Conservation (phyloP, 768 basidiomycete genomes). For the Pulveroboletus sp. region DNA sequence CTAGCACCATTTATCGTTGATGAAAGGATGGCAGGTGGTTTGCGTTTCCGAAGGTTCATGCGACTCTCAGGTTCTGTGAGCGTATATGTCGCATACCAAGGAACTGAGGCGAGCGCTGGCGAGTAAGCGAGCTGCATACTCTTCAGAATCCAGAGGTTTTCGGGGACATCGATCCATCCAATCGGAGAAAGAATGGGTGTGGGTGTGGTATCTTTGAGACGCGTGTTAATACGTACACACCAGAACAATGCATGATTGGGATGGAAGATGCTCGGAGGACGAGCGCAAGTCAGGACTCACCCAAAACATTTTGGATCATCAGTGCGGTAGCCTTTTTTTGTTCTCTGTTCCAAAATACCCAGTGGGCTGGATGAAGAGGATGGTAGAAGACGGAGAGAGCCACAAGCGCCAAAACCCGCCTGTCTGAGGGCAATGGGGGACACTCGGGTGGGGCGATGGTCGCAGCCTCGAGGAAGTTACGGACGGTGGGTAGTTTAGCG, state of each 20-base stretch:
- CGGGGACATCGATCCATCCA: conserved; percentile 30
- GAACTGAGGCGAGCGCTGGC: conserved; percentile 16
- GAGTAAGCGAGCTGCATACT: conserved; percentile 30
- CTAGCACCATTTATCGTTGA: conserved; percentile 30
- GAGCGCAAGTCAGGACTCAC: conserved; percentile 36
- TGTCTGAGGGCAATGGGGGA: conserved; percentile 37
- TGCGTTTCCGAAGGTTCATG: conserved; percentile 33
- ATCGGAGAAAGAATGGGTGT: conserved; percentile 34
- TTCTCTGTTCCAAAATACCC: conserved; percentile 59
- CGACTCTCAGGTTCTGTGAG: conserved; percentile 28
- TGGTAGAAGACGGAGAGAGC: conserved; percentile 57
- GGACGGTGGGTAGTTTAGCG: conserved; percentile 45
- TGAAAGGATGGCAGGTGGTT: conserved; percentile 19
- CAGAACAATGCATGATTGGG: not conserved
- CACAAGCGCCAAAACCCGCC: conserved; percentile 48
- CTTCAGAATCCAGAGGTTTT: conserved; percentile 33
- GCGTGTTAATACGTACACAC: conserved; percentile 5
- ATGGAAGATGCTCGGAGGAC: not conserved
- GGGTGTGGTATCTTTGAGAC: conserved; percentile 22
- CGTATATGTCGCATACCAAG: conserved; percentile 31
- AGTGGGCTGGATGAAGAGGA: conserved; percentile 52
- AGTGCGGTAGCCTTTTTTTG: conserved; percentile 45
- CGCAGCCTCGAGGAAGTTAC: conserved; percentile 42
- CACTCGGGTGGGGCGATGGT: conserved; percentile 37
- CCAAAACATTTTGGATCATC: conserved; percentile 48